These are phyloP conservation scores for Hyphopichia wangnamkhiaoensis DNA, from an alignment of 1,139 yeast species.

Conservation along the genomic window DNA sequence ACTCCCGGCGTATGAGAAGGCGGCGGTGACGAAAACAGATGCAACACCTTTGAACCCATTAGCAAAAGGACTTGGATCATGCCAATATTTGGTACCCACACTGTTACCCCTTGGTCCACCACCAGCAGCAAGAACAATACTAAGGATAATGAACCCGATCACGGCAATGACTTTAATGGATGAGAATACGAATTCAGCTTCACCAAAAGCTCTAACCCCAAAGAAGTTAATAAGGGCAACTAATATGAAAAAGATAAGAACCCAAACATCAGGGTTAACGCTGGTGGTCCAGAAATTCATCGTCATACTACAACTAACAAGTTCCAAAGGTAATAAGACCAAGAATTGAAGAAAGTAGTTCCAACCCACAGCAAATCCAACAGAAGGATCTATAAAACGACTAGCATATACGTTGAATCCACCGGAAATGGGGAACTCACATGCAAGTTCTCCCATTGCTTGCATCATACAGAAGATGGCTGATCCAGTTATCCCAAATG, in stretches of 20 bases:
- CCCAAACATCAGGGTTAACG: conserved; percentile 35
- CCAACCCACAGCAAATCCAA: conserved; percentile 40
- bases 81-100: conserved; percentile 29
- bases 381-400: conserved; percentile 34
- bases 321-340: conserved; percentile 31
- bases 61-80: conserved; percentile 34
- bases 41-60: conserved; percentile 46
- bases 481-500: conserved; percentile 31
- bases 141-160: conserved; percentile 30
- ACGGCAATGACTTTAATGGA: conserved; percentile 34
- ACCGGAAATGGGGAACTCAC: conserved; percentile 35
- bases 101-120: conserved; percentile 31
- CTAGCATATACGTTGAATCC: conserved; percentile 34
- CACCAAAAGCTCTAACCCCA: conserved; percentile 37
- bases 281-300: conserved; percentile 30
- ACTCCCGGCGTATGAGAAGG: conserved; percentile 43
- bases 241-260: conserved; percentile 27
- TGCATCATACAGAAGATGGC: conserved; percentile 34
- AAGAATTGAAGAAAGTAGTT: conserved; percentile 30
- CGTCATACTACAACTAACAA: conserved; percentile 35
- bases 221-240: conserved; percentile 33
- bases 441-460: conserved; percentile 37
- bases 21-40: conserved; percentile 41
- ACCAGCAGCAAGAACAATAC: conserved; percentile 33
- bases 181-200: conserved; percentile 35